Evolutionary conservation across 129 eudicot species (phyloP).

Genomic region (Lactuca saligna): DNA sequence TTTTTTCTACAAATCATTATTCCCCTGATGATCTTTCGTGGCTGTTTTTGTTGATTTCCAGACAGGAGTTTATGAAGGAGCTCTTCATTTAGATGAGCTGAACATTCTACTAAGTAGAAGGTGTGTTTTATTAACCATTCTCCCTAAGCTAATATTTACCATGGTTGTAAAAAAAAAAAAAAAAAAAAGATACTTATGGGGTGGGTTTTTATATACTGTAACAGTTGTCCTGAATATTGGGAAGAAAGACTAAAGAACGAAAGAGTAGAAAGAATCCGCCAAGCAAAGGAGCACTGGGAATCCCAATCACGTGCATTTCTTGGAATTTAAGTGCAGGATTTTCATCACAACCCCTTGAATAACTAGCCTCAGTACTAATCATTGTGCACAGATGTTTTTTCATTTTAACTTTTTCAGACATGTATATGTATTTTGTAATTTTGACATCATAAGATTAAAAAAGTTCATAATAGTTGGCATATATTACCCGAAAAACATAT

Average conservation of each 20-base stretch:
- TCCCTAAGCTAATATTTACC: neutral
- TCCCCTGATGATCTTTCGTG: neutral
- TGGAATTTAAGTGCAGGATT: slow-evolving; percentile 45
- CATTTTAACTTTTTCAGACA: neutral
- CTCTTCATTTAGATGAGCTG: slow-evolving; percentile 91
- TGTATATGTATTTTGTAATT: neutral
- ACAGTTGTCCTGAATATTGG: slow-evolving; percentile 87
- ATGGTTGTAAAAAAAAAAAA: neutral
- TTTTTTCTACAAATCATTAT: no score
- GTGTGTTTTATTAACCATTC: slow-evolving; percentile 28
- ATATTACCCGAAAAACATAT: slow-evolving; percentile 18
- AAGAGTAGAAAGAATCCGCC: slow-evolving; percentile 65
- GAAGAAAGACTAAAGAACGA: slow-evolving; percentile 70
- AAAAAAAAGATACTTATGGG: neutral
- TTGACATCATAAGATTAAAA: slow-evolving; percentile 1
- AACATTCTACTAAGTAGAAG: slow-evolving; percentile 73
- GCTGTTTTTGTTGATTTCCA: slow-evolving; percentile 31
- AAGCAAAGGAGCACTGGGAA: slow-evolving; percentile 86
- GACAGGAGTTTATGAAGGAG: slow-evolving; percentile 76
- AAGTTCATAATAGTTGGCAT: neutral
- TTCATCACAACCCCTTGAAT: slow-evolving; percentile 5
- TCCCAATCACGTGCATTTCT: slow-evolving; percentile 59
- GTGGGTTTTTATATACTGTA: neutral
- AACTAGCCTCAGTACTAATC: slow-evolving; percentile 8
- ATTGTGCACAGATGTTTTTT: slow-evolving; percentile 12